phyloP scores from a whole-genome alignment of 768 basidiomycete genomes.

The Rubroboletus pulcherrimus region DNA sequence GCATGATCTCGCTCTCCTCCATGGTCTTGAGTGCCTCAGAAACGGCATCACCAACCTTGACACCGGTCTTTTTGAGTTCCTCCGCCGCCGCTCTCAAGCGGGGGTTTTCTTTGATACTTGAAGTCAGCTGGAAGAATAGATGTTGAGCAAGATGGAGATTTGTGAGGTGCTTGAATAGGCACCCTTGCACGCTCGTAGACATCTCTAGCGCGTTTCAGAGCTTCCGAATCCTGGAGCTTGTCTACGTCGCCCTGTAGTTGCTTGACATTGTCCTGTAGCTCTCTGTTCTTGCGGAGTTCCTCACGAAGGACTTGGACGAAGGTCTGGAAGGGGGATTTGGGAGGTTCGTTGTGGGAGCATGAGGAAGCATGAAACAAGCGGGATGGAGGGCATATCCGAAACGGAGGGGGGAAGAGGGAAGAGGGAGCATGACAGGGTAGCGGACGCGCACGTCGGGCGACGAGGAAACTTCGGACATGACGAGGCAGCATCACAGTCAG shows the following conservation, averaged over 20 bases:
- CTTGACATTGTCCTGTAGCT: constrained; percentile 94
- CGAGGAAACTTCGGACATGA: constrained; percentile 40
- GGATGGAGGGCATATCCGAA: constrained; percentile 29
- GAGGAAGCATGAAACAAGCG: constrained; percentile 65
- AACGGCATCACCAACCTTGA: constrained; percentile 93
- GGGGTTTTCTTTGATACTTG: constrained; percentile 96
- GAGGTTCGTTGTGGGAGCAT: constrained; percentile 56
- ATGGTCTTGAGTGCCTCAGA: constrained; percentile 86
- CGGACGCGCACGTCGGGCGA: constrained; percentile 26
- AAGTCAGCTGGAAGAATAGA: constrained; percentile 61
- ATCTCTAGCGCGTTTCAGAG: constrained; percentile 87
- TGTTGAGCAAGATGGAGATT: constrained; percentile 1
- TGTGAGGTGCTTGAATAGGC: constrained; percentile 29
- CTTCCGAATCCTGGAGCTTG: constrained; percentile 94
- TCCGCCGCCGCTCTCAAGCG: constrained; percentile 87
- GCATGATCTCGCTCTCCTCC: constrained; percentile 93
- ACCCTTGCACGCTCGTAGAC: constrained; percentile 95
- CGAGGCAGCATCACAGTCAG: constrained; percentile 43
- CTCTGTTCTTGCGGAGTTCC: constrained; percentile 89
- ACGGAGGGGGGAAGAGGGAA: constrained; percentile 18
- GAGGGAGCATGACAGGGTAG: constrained; percentile 12
- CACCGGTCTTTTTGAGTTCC: constrained; percentile 83
- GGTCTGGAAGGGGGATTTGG: constrained; percentile 92
- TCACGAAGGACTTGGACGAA: constrained; percentile 94
- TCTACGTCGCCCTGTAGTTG: constrained; percentile 97